These are phyloP conservation scores for Gloeophyllum trabeum DNA, from an alignment of 768 basidiomycete species.

Conservation along the genomic window DNA sequence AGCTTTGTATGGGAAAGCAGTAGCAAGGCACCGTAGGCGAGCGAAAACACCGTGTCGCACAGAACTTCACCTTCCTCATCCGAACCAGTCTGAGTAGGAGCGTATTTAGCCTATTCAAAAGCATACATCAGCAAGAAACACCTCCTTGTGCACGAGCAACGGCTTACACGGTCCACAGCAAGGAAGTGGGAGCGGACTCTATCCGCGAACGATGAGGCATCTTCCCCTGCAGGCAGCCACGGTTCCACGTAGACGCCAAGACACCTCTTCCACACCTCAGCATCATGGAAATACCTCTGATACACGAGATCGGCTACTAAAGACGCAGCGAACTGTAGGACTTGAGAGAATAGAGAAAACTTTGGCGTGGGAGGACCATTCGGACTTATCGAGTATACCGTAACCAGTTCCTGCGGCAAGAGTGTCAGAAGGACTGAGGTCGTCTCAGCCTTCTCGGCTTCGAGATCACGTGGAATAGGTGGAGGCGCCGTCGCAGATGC, in stretches of 20 bases:
- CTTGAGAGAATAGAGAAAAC: conserved; percentile 44
- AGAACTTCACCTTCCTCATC: conserved; percentile 76
- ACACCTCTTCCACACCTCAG: conserved; percentile 53
- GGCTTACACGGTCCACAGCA: conserved; percentile 57
- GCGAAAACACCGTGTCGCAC: conserved; percentile 89
- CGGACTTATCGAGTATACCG: conserved; percentile 27
- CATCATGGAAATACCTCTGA: conserved; percentile 41
- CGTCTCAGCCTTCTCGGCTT: conserved; percentile 46
- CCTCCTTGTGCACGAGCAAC: conserved; percentile 3
- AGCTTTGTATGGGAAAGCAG: conserved; percentile 91
- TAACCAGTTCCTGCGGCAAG: conserved; percentile 38
- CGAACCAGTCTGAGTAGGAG: conserved; percentile 25
- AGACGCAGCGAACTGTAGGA: conserved; percentile 62
- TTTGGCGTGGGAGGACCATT: conserved; percentile 43
- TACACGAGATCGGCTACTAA: conserved; percentile 72
- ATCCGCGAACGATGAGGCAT: conserved; percentile 42
- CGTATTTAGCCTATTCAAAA: conserved; percentile 44
- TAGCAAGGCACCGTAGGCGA: conserved; percentile 91
- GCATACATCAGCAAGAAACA: not conserved
- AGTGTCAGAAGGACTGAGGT: conserved; percentile 46
- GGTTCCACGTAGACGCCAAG: conserved; percentile 59
- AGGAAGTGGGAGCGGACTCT: conserved; percentile 62
- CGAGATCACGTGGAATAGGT: conserved; percentile 59
- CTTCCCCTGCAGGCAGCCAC: conserved; percentile 45
- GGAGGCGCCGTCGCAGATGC: conserved; percentile 68